These are phyloP conservation scores for Calonectria ilicicola DNA, from an alignment of 2,329 filamentous ascomycete genomes.

Conservation along the genomic window DNA sequence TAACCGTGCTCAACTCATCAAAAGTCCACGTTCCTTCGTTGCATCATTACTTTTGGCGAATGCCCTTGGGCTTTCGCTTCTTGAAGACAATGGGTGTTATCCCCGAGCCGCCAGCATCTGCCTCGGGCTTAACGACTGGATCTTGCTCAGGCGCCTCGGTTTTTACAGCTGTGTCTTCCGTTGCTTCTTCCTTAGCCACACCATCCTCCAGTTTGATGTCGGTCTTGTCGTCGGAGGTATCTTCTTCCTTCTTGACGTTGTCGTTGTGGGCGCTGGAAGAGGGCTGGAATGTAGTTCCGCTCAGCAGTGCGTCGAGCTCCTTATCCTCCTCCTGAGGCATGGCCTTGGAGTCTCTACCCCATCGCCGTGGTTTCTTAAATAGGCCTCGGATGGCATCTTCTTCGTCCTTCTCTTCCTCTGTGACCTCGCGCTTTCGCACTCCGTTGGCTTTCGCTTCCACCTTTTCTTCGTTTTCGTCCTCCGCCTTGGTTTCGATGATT, in stretches of 20 bases:
- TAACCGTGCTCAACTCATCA: not conserved
- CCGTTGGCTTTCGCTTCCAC: conserved; percentile 65
- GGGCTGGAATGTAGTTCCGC: conserved; percentile 46
- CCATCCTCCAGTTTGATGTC: conserved; percentile 48
- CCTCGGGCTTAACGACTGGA: conserved; percentile 45
- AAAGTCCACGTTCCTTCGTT: not conserved
- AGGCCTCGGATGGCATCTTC: conserved; percentile 68
- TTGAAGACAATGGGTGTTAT: conserved; percentile 76
- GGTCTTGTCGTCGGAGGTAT: conserved; percentile 31
- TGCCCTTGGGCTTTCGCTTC: conserved; percentile 78
- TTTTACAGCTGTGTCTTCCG: conserved; percentile 49
- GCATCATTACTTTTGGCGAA: conserved; percentile 67
- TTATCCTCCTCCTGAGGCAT: conserved; percentile 60
- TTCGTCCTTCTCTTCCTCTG: conserved; percentile 72
- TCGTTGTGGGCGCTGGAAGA: conserved; percentile 42
- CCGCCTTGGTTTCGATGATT: conserved; percentile 60
- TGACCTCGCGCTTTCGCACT: conserved; percentile 71
- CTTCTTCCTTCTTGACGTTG: conserved; percentile 34
- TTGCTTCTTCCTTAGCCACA: conserved; percentile 9
- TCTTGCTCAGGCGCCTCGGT: conserved; percentile 51
- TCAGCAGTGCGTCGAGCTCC: conserved; percentile 73
- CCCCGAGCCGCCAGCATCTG: conserved; percentile 35
- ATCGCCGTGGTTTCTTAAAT: conserved; percentile 69
- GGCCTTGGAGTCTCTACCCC: conserved; percentile 66
- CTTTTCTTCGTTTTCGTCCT: conserved; percentile 51